Percentiles rank a stretch among this genome's conserved stretches.
phyloP scores from a whole-genome alignment of 2,329 filamentous ascomycete species.

The Cercospora sp. region DNA sequence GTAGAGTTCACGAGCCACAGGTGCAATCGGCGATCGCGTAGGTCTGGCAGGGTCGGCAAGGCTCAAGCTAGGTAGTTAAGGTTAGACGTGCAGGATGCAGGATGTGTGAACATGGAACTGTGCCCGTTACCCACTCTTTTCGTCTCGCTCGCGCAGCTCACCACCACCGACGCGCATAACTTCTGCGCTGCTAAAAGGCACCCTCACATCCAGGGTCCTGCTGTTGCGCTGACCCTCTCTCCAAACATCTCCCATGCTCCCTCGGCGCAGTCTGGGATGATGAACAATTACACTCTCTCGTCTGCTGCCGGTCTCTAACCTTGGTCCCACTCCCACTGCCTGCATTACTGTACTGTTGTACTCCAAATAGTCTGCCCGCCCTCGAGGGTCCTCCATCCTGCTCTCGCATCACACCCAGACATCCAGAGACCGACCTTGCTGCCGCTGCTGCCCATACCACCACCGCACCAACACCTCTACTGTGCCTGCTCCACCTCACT shows the following conservation, averaged over 20 bases:
- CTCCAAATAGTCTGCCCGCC: conserved; percentile 1
- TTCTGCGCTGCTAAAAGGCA: background rate
- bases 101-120: conserved; percentile 4
- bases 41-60: background rate
- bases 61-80: conserved; percentile 5
- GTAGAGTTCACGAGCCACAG: background rate
- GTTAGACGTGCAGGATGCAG: conserved; percentile 7
- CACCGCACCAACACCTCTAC: background rate
- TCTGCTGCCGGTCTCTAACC: conserved; percentile 25
- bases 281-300: conserved; percentile 21
- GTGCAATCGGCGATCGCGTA: background rate
- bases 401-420: background rate
- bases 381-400: background rate
- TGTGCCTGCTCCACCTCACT: background rate
- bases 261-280: conserved; percentile 23
- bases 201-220: conserved; percentile 13
- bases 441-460: background rate
- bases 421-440: background rate
- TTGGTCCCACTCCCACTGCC: conserved; percentile 16
- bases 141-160: background rate
- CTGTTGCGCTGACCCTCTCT: conserved; percentile 16
- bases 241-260: conserved; percentile 18
- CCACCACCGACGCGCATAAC: background rate
- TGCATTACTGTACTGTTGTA: conserved; percentile 11
- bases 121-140: conserved; percentile 2